Percentiles rank a stretch among this genome's conserved stretches.
These are phyloP conservation scores for Eucalyptus pumila DNA, from an alignment of 345 rosid species.

Conservation along the genomic window DNA sequence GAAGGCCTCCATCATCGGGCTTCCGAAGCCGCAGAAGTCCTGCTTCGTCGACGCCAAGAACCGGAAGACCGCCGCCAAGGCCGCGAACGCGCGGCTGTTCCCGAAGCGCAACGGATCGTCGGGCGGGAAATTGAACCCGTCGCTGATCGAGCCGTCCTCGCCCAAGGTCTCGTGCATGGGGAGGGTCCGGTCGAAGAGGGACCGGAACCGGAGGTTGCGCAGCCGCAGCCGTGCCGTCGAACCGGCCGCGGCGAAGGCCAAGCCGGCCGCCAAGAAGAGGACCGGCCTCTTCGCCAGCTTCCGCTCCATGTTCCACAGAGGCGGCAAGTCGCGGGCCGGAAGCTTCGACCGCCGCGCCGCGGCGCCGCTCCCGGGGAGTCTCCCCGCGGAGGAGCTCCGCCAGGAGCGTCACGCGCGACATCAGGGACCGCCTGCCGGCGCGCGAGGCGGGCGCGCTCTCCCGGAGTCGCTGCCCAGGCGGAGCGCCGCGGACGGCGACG, in stretches of 20 bases:
- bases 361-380: background rate
- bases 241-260: constrained; percentile 2
- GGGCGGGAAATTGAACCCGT: constrained; percentile 20
- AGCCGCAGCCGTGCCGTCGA: constrained; percentile 12
- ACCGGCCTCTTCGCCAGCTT: constrained; percentile 38
- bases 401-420: constrained; percentile 14
- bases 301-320: constrained; percentile 28
- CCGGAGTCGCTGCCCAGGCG: constrained; percentile 15
- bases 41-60: constrained; percentile 41
- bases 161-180: constrained; percentile 95
- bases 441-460: constrained; percentile 9
- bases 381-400: constrained; percentile 2
- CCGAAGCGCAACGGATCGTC: constrained; percentile 38
- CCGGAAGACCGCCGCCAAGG: constrained; percentile 23
- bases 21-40: constrained; percentile 66
- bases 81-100: constrained; percentile 34
- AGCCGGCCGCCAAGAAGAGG: constrained; percentile 16
- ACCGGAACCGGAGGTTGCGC: constrained; percentile 37
- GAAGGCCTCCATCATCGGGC: constrained; percentile 58
- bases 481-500: constrained; percentile 18
- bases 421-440: constrained; percentile 42
- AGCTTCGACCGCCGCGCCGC: background rate
- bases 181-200: constrained; percentile 69
- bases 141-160: constrained; percentile 61
- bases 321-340: background rate